Evolutionary conservation across 1,284 basidiomycete genomes (phyloP).

Genomic region (Apiotrichum domesticum): DNA sequence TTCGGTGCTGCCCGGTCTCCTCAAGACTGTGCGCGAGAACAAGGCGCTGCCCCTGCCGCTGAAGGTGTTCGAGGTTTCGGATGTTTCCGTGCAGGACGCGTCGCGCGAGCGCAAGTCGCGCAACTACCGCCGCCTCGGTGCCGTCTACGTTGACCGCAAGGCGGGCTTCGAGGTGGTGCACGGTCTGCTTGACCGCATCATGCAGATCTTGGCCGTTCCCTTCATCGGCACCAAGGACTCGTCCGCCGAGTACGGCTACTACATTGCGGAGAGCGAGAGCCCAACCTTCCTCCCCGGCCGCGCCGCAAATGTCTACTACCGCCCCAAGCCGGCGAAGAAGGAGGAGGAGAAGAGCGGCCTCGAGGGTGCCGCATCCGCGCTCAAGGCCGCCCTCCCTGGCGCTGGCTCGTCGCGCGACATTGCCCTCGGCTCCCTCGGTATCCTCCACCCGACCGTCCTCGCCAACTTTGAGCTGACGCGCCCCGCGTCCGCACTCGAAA

Average conservation of each 20-base stretch:
- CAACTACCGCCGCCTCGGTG: constrained; percentile 81
- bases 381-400: constrained; percentile 44
- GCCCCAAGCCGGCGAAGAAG: constrained; percentile 51
- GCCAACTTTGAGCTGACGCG: constrained; percentile 87
- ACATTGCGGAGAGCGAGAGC: constrained; percentile 83
- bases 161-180: constrained; percentile 97
- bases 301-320: constrained; percentile 83
- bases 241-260: constrained; percentile 70
- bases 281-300: constrained; percentile 91
- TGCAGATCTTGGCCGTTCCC: constrained; percentile 89
- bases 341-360: constrained; percentile 28
- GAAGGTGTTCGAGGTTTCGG: constrained; percentile 88
- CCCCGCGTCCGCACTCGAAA: constrained; percentile 94
- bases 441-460: constrained; percentile 84
- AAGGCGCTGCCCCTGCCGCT: constrained; percentile 86
- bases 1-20: constrained; percentile 84
- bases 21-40: constrained; percentile 97
- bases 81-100: constrained; percentile 84
- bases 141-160: constrained; percentile 91
- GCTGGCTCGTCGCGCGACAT: constrained; percentile 51
- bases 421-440: constrained; percentile 75
- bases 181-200: constrained; percentile 85
- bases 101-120: constrained; percentile 72
- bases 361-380: constrained; percentile 38
- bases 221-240: constrained; percentile 59